Base-by-base conservation (phyloP, 2,329 filamentous ascomycete species). In the Neopestalotiopsis sp. region DNA sequence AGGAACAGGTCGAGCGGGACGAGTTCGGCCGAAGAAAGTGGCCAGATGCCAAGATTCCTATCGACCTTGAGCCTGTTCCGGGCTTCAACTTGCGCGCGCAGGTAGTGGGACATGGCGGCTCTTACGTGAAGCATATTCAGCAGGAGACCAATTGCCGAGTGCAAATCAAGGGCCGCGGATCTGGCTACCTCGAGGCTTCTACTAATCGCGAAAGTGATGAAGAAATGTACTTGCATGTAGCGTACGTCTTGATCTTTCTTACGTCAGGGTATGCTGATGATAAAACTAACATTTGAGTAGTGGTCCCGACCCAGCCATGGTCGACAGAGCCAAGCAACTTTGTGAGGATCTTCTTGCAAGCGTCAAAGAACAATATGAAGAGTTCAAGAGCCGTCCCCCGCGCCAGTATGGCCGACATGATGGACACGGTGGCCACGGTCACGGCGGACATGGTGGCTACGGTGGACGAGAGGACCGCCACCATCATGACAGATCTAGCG, bases 121-220 rank as follows among this genome's bases (percentile, higher is more conserved):
- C 94, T 58, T 98, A 98, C 78, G 96, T 99, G 70, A 99, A 99
- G 82, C 95, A 98, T 78, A 98, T 99, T 73, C 96, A 98, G 81
- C 91, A 95, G 78, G 94, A 97, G 81, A 98, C 96, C 14, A 89
- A 93, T 71, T 98, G 96, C 80, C 93, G 95, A 74, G 96, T 99
- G 32, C 96, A 99, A 80, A 99, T 99, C 83, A 99, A 99, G 80
- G 96, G 96, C 20, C 94, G 93, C 72, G 95, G 95, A 53, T 98
- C 95, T 66, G 96, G 96, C 14, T 99, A 97, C 79, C 91, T 97
- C 77, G 96, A 99, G 79, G 90, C 92, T 61, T 90, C 92, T 40
- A 97, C 94, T n/a, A 93, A 93, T 72, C 89, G 86, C 57, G 96
- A 99, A 81, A 97, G 94, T 73, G 95, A 99, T 62, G 95, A 98